These are phyloP conservation scores for Colletotrichum aenigma DNA, from an alignment of 2,329 filamentous ascomycete genomes.

Conservation along the genomic window DNA sequence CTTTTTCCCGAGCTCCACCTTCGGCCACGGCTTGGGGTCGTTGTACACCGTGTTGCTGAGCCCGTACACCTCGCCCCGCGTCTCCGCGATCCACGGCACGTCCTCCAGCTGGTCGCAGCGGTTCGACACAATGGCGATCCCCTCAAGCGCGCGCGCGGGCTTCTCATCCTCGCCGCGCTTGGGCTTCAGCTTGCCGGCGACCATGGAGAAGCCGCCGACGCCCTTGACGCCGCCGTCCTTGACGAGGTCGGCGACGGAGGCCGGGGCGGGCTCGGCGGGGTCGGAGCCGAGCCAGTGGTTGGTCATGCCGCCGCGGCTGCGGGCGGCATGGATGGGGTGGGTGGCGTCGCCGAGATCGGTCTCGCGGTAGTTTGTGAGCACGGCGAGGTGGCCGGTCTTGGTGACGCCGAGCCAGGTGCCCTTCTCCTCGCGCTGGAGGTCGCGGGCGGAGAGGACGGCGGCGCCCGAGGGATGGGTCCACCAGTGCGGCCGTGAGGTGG, in stretches of 20 bases:
- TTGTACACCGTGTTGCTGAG: conserved; percentile 67
- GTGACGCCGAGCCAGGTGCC: conserved; percentile 72
- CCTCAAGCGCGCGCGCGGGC: conserved; percentile 37
- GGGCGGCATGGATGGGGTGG: conserved; percentile 57
- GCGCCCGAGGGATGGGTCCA: conserved; percentile 54
- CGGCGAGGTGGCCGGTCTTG: conserved; percentile 62
- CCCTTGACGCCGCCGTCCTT: conserved; percentile 59
- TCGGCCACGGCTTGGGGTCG: conserved; percentile 62
- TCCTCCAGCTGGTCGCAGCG: conserved; percentile 55
- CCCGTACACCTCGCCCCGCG: conserved; percentile 57
- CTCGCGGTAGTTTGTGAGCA: conserved; percentile 72
- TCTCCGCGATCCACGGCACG: conserved; percentile 62
- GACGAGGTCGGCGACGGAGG: conserved; percentile 58
- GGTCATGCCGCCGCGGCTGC: conserved; percentile 68
- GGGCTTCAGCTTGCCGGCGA: conserved; percentile 64
- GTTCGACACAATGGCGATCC: conserved; percentile 67
- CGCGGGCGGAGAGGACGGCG: conserved; percentile 62
- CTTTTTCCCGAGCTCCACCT: conserved; percentile 57
- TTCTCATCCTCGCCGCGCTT: conserved; percentile 12
- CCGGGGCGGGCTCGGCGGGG: conserved; percentile 48
- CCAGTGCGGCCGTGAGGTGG: conserved; percentile 68
- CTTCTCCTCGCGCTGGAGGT: conserved; percentile 64
- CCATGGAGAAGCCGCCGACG: conserved; percentile 69
- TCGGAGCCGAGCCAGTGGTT: conserved; percentile 63
- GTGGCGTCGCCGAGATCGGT: conserved; percentile 49